phyloP scores from a whole-genome alignment of 2,329 filamentous ascomycete species.

The Diplocarpon mali region DNA sequence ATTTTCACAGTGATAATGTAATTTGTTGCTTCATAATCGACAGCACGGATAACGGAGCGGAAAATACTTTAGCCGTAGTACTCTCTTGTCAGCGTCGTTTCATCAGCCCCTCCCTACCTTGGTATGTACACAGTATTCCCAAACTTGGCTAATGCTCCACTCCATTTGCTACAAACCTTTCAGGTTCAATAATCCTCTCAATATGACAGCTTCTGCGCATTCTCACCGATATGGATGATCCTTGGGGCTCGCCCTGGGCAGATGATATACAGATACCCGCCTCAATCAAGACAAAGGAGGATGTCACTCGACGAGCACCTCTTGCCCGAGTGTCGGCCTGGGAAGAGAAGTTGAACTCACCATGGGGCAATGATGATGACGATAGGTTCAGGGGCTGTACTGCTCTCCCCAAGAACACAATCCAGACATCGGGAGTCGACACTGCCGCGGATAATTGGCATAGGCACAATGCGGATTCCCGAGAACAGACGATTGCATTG shows the following conservation, averaged over 20 bases:
- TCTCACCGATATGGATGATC: slow-evolving; percentile 28
- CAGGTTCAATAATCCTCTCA: slow-evolving; percentile 14
- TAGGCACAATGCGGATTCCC: neutral
- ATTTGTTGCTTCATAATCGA: neutral
- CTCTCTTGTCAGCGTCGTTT: too few relatives aligned
- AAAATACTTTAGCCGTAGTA: too few relatives aligned
- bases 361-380: slow-evolving; percentile 18
- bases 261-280: slow-evolving; percentile 21
- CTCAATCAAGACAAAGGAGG: slow-evolving; percentile 9
- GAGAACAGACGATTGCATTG: slow-evolving; percentile 5
- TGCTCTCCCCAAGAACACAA: slow-evolving; percentile 8
- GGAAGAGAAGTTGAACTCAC: slow-evolving; percentile 16
- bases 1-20: slow-evolving; percentile 7
- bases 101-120: too few relatives aligned
- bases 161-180: neutral
- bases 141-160: too few relatives aligned
- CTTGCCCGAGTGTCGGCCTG: slow-evolving; percentile 13
- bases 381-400: slow-evolving; percentile 23
- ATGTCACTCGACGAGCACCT: slow-evolving; percentile 9
- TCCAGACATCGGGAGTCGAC: slow-evolving; percentile 11
- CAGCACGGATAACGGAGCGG: too few relatives aligned
- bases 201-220: slow-evolving; percentile 22
- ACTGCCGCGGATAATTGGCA: slow-evolving; percentile 12
- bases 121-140: too few relatives aligned
- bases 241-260: slow-evolving; percentile 31